Base-by-base conservation (phyloP, 441 rosid species). In the Corymbia calophylla region DNA sequence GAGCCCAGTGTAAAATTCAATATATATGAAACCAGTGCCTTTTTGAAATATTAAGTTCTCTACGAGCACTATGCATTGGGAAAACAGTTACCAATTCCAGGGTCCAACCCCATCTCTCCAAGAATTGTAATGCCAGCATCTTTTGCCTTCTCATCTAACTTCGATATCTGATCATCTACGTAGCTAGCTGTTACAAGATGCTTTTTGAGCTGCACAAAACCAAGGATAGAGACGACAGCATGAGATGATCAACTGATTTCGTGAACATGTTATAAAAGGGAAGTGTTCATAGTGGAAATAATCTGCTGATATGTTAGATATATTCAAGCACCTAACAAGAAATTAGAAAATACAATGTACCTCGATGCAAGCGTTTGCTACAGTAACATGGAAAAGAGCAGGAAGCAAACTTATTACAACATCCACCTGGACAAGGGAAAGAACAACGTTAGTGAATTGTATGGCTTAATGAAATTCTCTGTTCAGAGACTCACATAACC, bases 101-200 rank as follows among this genome's bases (percentile, higher is more conserved):
- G 99, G 92, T 98, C 99, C 93, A 98, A 92, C 84, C 99, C 99
- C 98, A 97, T 96, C 94, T 97, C 99, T 12, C 99, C 98, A 87
- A 98, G 97, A 94, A 97, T 95, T 7, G 98, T 94, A 88, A 96
- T 92, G 87, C 96, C 97, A 84, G 95, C 98, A 89, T 86, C 93
- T 93, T 93, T 97, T 89, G 99, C 99, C 92, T 93, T 94, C 84
- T 95, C 97, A 87, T 96, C 93, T 87, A 98, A 93, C 89, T 70
- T 92, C 58, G 93, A 96, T 90, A 95, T 94, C 86, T 96, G 91
- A 90, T 95, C 96, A 89, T 98, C 99, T 18, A 98, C 94, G 89
- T 98, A 98, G 94, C 99, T 98, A 70, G 99, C 99, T 62, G 99
- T 98, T 88, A 98, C 96, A 29, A 98, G 98, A 93, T 97, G 98